These are phyloP conservation scores for Oropetium thomaeum DNA, from an alignment of 176 grass and related monocot genomes.

Conservation along the genomic window DNA sequence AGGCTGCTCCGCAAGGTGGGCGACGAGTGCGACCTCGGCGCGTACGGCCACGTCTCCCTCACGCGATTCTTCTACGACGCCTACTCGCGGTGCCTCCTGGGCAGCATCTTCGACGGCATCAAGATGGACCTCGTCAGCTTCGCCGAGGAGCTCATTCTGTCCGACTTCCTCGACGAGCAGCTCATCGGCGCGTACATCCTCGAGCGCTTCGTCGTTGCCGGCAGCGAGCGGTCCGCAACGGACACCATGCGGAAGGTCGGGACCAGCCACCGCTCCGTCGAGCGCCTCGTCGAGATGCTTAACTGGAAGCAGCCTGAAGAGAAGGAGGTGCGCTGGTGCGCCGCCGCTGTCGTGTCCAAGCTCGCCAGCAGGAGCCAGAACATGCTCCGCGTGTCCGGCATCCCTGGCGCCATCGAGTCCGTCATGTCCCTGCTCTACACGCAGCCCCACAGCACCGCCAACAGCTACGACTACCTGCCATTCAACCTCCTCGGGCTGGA, in stretches of 20 bases:
- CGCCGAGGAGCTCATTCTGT: constrained; percentile 51
- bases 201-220: constrained; percentile 36
- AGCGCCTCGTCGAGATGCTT: constrained; percentile 22
- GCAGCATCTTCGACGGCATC: constrained; percentile 69
- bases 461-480: neutral
- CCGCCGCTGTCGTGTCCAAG: constrained; percentile 45
- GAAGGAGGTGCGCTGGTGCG: constrained; percentile 44
- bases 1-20: constrained; percentile 49
- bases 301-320: constrained; percentile 52
- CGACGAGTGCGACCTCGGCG: constrained; percentile 3
- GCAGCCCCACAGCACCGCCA: too few species aligned
- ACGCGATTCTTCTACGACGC: constrained; percentile 69
- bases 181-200: constrained; percentile 60
- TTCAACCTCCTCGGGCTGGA: constrained; percentile 57
- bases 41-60: constrained; percentile 43
- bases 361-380: constrained; percentile 54
- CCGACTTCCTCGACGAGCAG: constrained; percentile 66
- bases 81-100: constrained; percentile 54
- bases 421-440: constrained; percentile 58
- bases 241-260: constrained; percentile 23
- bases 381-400: constrained; percentile 51
- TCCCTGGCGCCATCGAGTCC: constrained; percentile 67
- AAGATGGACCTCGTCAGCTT: constrained; percentile 75
- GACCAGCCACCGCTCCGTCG: neutral
- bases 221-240: neutral